A percentile compares a stretch with the other conserved stretches of the same genome.
These are phyloP conservation scores for Dictyostelium capitatum DNA, from an alignment of 78 protist species.

Conservation along the genomic window DNA sequence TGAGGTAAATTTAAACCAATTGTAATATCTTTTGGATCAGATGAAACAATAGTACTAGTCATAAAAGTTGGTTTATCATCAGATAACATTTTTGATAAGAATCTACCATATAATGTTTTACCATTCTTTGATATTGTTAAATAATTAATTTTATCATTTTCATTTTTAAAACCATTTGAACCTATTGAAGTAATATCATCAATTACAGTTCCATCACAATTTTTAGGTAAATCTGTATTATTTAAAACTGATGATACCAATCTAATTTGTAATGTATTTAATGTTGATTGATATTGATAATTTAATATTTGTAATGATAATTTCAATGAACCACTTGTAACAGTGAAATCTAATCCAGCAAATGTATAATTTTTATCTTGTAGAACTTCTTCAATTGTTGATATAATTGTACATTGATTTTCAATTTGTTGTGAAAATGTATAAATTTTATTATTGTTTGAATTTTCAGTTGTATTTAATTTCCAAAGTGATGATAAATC, in stretches of 20 bases:
- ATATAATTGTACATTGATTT: not conserved
- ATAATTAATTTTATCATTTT: slow-evolving; percentile 20
- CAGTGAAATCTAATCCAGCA: slow-evolving; percentile 11
- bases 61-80: slow-evolving; percentile 20
- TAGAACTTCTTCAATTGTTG: not conserved
- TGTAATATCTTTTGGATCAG: not conserved
- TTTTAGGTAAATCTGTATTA: not conserved
- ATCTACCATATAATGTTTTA: not conserved
- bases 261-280: not conserved
- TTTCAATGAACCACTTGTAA: slow-evolving; percentile 3
- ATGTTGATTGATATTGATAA: not conserved
- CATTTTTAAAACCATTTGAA: not conserved
- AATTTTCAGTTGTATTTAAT: not conserved
- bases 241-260: not conserved
- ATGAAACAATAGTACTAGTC: not conserved
- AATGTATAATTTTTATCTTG: not conserved
- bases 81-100: not conserved
- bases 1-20: slow-evolving; percentile 47
- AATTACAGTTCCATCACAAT: not conserved
- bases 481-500: not conserved
- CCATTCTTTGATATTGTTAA: not conserved
- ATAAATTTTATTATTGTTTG: not conserved
- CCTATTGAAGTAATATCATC: not conserved
- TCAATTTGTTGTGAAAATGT: not conserved
- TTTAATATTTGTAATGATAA: not conserved